A percentile compares a stretch with the other conserved stretches of the same genome.
Evolutionary conservation across 306 rosid species (phyloP).

Genomic region (Echinosophora koreensis): DNA sequence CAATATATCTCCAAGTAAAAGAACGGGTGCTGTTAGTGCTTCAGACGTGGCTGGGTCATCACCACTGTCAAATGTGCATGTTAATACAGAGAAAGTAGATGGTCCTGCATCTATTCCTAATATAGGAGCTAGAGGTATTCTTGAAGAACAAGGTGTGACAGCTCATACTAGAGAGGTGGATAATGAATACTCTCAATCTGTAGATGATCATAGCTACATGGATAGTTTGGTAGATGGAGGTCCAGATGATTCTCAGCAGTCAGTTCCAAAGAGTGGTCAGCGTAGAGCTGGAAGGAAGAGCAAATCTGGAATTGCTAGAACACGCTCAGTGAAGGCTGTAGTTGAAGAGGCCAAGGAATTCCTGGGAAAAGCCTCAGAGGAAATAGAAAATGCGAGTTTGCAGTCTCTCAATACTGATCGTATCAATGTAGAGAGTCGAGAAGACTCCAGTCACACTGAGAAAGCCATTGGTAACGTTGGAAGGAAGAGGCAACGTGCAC

Average conservation of each 20-base stretch:
- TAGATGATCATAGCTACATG: conserved; percentile 63
- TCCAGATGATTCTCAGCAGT: conserved; percentile 78
- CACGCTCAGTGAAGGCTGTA: conserved; percentile 75
- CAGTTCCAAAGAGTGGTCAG: conserved; percentile 59
- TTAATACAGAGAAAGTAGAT: conserved; percentile 45
- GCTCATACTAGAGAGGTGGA: conserved; percentile 50
- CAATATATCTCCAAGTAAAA: conserved; percentile 68
- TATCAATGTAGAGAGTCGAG: conserved; percentile 58
- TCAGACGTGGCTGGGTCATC: conserved; percentile 49
- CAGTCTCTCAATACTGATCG: conserved; percentile 50
- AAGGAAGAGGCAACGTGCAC: conserved; percentile 67
- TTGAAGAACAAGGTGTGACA: conserved; percentile 47
- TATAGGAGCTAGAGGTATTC: conserved; percentile 47
- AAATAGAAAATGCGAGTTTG: conserved; percentile 51
- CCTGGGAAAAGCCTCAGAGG: conserved; percentile 63
- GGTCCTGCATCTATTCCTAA: conserved; percentile 43
- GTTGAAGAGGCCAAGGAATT: conserved; percentile 80
- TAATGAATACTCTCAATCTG: conserved; percentile 50
- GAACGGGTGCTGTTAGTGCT: conserved; percentile 55
- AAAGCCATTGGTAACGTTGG: conserved; percentile 51
- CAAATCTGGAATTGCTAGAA: conserved; percentile 70
- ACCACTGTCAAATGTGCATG: conserved; percentile 49
- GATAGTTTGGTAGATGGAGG: conserved; percentile 65
- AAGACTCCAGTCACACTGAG: conserved; percentile 56
- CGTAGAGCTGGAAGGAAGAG: conserved; percentile 54